Percentiles rank a stretch among this genome's conserved stretches.
Evolutionary conservation across 169 alveolate species (phyloP).

Genomic region (Cyclospora cayetanensis): DNA sequence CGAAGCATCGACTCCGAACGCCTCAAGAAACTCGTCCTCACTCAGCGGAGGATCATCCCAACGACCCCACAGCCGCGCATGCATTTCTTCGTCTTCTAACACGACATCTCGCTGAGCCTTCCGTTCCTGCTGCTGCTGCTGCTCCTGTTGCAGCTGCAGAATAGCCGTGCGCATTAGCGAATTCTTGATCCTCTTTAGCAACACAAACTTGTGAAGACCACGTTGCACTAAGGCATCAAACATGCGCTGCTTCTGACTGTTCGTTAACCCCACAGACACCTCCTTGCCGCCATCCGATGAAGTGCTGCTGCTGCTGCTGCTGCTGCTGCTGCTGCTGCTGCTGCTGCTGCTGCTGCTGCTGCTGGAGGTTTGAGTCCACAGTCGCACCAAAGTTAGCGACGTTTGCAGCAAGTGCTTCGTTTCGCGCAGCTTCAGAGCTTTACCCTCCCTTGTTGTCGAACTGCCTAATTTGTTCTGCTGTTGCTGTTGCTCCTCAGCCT

Average conservation of each 20-base stretch:
- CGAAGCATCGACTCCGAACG: neutral
- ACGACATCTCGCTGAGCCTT: neutral
- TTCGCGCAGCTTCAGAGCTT: neutral
- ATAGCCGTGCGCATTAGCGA: conserved; percentile 33
- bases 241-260: conserved; percentile 31
- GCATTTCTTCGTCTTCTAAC: conserved; percentile 30
- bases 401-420: neutral
- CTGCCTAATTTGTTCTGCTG: conserved; percentile 22
- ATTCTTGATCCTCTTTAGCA: conserved; percentile 33
- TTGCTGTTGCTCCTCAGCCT: conserved; percentile 46
- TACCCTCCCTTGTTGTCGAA: conserved; percentile 46
- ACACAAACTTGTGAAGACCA: conserved; percentile 10
- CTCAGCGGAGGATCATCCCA: conserved; percentile 36
- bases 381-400: conserved; percentile 26
- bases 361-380: neutral
- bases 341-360: conserved; percentile 19
- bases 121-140: conserved; percentile 62
- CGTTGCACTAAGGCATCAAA: neutral
- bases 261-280: neutral
- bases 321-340: too few species aligned
- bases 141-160: conserved; percentile 32
- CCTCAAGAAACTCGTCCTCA: conserved; percentile 6
- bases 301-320: conserved; percentile 16
- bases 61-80: conserved; percentile 56
- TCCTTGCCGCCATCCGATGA: neutral